Conservation (phyloP, 306 rosid genomes). For the Arachis hypogaea region DNA sequence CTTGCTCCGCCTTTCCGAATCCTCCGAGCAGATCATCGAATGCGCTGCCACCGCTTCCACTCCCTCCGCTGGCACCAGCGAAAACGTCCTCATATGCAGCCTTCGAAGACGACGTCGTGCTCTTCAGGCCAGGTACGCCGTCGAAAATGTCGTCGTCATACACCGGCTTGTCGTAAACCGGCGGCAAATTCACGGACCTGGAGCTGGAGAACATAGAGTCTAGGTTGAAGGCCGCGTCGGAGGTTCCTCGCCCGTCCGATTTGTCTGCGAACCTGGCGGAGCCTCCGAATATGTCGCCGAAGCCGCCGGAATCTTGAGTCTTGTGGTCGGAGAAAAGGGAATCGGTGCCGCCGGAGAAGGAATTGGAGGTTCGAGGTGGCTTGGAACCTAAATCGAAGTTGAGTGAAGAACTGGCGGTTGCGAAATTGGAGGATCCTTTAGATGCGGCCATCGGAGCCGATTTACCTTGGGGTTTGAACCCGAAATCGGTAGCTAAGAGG, state of each 20-base stretch:
- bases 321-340: slow-evolving; percentile 47
- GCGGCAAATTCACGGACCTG: slow-evolving; percentile 57
- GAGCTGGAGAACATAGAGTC: slow-evolving; percentile 57
- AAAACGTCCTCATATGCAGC: slow-evolving; percentile 63
- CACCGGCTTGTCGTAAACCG: slow-evolving; percentile 75
- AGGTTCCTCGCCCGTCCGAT: slow-evolving; percentile 46
- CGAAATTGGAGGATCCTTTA: slow-evolving; percentile 49
- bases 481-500: slow-evolving; percentile 72
- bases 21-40: slow-evolving; percentile 86
- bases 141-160: slow-evolving; percentile 81
- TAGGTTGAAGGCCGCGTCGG: slow-evolving; percentile 52
- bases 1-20: slow-evolving; percentile 60
- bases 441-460: slow-evolving; percentile 76
- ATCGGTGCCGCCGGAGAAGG: slow-evolving; percentile 41
- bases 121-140: slow-evolving; percentile 79
- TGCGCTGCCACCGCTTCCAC: slow-evolving; percentile 45
- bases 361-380: slow-evolving; percentile 55
- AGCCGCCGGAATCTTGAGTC: slow-evolving; percentile 42
- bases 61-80: slow-evolving; percentile 45
- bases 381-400: slow-evolving; percentile 65
- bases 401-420: slow-evolving; percentile 35
- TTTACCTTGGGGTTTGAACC: slow-evolving; percentile 78
- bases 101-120: slow-evolving; percentile 58
- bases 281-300: slow-evolving; percentile 60
- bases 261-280: slow-evolving; percentile 46